Evolutionary conservation across 2,329 filamentous ascomycete genomes (phyloP), one percentile per base, ranked within the genome.

Genomic region (Aspergillus sp.): DNA sequence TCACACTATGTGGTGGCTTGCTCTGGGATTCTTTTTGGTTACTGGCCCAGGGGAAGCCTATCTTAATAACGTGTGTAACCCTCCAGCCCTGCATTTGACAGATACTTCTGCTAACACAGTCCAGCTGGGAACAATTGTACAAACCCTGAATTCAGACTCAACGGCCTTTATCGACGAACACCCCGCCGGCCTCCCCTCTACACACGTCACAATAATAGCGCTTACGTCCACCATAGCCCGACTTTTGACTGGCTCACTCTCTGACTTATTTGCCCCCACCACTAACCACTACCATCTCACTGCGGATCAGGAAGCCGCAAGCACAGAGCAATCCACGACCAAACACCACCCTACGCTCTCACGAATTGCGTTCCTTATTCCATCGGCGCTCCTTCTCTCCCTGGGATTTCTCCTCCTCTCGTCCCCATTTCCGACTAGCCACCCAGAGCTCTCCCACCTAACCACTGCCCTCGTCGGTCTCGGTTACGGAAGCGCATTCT

Each of bases 1-100:
- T 66, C 87, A 84, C 59, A 97, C 92, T 12, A 98, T 98, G 93
- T 99, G 93, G 93, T 90, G 87, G 71, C 88, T 99, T 64, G 91
- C 93, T 0, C 79, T 88, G 1, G 93, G 92, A 19, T 98, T 99
- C 76, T 91, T 98, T 74, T 84, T 98, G 62, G 90, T 96, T 66
- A 90, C 93, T 54, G 95, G 95, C 0, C 93, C 95, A 0, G 93
- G 93, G n/a, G 95, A 99, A 76, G 90, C 93, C 11, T 99, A 97
- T 73, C 92, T 98, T 77, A 99, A 98, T 77, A 99, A 98, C 68
- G 80, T 79, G 61, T 14, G 52, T 37, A 15, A n/a, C 12, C 6
- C 11, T 2, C 9, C 31, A 9, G 17, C 21, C 21, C 35, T 17
- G 8, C 19, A 35, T 6, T 33, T 19, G 19, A 50, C 45, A 6